Evolutionary conservation across 2,329 filamentous ascomycete genomes (phyloP), one percentile per base, ranked within the genome.

Genomic region (Scortechinia acanthostroma): DNA sequence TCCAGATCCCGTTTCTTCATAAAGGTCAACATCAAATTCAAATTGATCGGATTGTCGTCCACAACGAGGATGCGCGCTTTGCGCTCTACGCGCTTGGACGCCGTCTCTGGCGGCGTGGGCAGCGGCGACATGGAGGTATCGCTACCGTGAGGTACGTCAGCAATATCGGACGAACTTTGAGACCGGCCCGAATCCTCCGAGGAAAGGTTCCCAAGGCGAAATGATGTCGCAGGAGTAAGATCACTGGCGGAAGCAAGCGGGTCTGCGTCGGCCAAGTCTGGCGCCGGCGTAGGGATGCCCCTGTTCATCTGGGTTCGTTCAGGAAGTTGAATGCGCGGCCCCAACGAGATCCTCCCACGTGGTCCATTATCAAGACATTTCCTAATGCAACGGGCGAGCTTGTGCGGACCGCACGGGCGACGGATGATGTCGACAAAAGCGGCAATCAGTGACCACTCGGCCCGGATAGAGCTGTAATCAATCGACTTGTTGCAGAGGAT

Each of bases 41-140:
- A 49, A 42, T 68, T 69, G 50, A 68, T 64, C 4, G 58, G 59
- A 45, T 69, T 69, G 46, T 68, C 66, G 43, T 70, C 66, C 2
- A 69, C 65, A 2, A 66, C 50, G 4, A 68, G 53, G 13, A 66
- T 45, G 6, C 43, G 51, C 28, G 52, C 35, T 19, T 30, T 30
- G n/a, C 10, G 10, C 25, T 30, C n/a, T n/a, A n/a, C n/a, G n/a
- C n/a, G n/a, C n/a, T n/a, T n/a, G n/a, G n/a, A n/a, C n/a, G n/a
- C n/a, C n/a, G n/a, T n/a, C n/a, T n/a, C n/a, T n/a, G n/a, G n/a
- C n/a, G n/a, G n/a, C n/a, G n/a, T n/a, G n/a, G n/a, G n/a, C n/a
- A n/a, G n/a, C n/a, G n/a, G n/a, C n/a, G n/a, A n/a, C n/a, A n/a
- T n/a, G n/a, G n/a, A n/a, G n/a, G n/a, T n/a, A n/a, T n/a, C n/a